Percentiles rank a stretch among this genome's conserved stretches.
phyloP scores from a whole-genome alignment of 495 filamentous ascomycete species.

The Penicillium robsamsonii region DNA sequence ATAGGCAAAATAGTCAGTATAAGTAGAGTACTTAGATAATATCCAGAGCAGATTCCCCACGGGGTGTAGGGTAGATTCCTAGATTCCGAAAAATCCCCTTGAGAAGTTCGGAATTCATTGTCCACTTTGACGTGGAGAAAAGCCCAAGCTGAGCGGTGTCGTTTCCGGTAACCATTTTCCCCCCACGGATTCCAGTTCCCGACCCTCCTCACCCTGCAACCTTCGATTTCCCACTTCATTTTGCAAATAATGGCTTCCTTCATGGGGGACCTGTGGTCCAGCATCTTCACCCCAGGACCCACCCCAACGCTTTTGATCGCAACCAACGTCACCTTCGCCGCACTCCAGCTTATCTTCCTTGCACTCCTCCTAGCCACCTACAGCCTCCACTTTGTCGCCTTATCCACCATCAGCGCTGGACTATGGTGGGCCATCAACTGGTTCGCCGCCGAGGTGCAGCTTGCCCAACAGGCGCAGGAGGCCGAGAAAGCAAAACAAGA shows the following conservation, averaged over 20 bases:
- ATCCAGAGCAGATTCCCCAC: not conserved
- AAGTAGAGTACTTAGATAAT: not conserved
- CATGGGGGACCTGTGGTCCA: conserved; percentile 77
- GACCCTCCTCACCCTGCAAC: conserved; percentile 6
- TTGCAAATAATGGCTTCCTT: conserved; percentile 69
- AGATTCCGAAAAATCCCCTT: not conserved
- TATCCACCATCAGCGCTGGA: conserved; percentile 73
- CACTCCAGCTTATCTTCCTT: conserved; percentile 76
- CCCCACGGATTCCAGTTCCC: conserved; percentile 27
- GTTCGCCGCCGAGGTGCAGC: conserved; percentile 80
- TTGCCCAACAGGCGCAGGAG: conserved; percentile 58
- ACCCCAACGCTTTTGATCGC: conserved; percentile 85
- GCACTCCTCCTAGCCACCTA: conserved; percentile 75
- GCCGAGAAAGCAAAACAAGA: conserved; percentile 40
- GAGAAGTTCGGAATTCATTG: not conserved
- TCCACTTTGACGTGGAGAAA: not conserved
- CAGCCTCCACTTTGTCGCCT: conserved; percentile 81
- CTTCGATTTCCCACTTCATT: not conserved
- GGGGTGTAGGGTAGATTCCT: not conserved
- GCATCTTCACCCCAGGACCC: conserved; percentile 87
- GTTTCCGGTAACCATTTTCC: conserved; percentile 8
- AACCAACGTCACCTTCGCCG: conserved; percentile 84
- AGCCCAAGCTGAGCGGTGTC: conserved; percentile 2
- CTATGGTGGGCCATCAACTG: conserved; percentile 96
- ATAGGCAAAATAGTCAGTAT: not conserved